Percentiles rank a stretch among this genome's conserved stretches.
Conservation (phyloP, 371 early-diverging fungal genomes). For the Mortierella sp. region DNA sequence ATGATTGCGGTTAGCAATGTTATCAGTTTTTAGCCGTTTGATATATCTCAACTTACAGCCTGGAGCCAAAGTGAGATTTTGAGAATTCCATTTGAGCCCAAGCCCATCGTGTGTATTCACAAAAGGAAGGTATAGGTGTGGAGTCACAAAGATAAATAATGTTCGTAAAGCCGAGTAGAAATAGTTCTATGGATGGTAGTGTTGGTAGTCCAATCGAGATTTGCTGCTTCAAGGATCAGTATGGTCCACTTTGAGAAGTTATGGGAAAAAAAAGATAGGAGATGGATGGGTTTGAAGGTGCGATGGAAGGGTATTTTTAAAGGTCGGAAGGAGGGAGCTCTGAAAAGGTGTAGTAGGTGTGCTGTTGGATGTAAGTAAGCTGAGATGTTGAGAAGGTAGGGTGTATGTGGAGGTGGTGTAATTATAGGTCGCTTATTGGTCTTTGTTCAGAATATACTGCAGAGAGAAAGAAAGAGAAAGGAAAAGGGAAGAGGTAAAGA, state of each 20-base stretch:
- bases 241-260: background rate
- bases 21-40: background rate
- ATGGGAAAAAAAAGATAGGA: background rate
- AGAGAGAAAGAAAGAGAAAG: background rate
- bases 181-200: no score
- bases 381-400: background rate
- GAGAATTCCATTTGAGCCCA: constrained; percentile 26
- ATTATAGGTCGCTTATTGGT: background rate
- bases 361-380: background rate
- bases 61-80: constrained; percentile 52
- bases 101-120: constrained; percentile 24
- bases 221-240: background rate
- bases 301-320: background rate
- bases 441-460: constrained; percentile 5
- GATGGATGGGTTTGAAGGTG: background rate
- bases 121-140: background rate
- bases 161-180: no score
- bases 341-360: background rate
- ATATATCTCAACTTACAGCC: constrained; percentile 28
- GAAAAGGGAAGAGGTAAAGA: background rate
- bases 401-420: background rate
- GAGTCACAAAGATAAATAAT: background rate
- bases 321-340: background rate
- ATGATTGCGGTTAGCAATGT: background rate
- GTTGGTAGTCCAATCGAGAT: background rate